Evolutionary conservation across 345 rosid genomes (phyloP), one percentile per base, ranked within the genome.

Genomic region (Heritiera fomes): DNA sequence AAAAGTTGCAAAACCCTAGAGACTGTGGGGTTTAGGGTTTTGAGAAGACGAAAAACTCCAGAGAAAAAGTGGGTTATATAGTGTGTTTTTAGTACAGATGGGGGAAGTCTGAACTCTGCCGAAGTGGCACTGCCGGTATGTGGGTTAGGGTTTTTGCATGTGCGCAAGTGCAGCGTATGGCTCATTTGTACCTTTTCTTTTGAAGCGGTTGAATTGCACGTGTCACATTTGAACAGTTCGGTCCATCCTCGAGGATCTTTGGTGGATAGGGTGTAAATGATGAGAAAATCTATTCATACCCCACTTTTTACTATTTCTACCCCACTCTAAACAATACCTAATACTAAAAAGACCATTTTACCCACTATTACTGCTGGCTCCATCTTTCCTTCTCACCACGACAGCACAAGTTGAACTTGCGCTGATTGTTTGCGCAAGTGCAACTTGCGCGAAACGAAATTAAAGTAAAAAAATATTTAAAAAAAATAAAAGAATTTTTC

Each of bases 11-110:
- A 73, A 73, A 73, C 76, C 76, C 76, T 8, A 34, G 32, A 55
- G 18, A 10, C 2, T 52, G 53, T 55, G 43, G 45, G 10, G 46
- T 73, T 72, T 53, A 72, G 75, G 62, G 75, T 72, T 72, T 61
- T 23, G 64, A 13, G 3, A 30, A 8, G 59, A 7, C 2, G 3
- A 7, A 6, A 8, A 30, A 20, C 1, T 20, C 6, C 15, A 60
- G 65, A 30, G 8, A 28, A 28, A 28, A 9, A 3, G 38, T 8
- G 40, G 14, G 0, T 4, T 61, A 61, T 61, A 61, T 61, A 61
- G 7, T 1, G 13, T 59, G 8, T 55, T 5, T 23, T 20, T 59
- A 8, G 0, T 8, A 20, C 30, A 4, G 7, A 7, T 13, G 63
- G 6, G 3, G 3, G 11, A 18, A 59, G 30, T 8, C 13, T 3